These are phyloP conservation scores for Phytopythium delawarense DNA, from an alignment of 352 stramenopile species.

Conservation along the genomic window DNA sequence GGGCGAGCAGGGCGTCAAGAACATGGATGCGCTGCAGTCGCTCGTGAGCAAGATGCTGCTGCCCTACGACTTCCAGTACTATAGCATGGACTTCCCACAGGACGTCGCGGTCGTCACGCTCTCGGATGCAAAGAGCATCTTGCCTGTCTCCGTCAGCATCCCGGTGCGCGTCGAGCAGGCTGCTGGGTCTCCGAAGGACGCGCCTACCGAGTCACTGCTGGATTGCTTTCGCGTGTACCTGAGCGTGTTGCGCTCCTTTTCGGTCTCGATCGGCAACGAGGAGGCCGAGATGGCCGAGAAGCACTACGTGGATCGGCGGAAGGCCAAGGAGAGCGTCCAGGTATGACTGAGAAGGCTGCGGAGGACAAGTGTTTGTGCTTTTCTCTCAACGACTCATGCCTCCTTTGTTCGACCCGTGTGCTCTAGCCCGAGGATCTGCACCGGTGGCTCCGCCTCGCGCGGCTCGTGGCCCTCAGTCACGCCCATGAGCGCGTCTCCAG, in stretches of 20 bases:
- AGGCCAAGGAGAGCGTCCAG: slow-evolving; percentile 63
- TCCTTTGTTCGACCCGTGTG: background rate
- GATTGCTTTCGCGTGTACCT: slow-evolving; percentile 71
- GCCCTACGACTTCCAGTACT: slow-evolving; percentile 83
- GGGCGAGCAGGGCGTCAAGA: slow-evolving; percentile 70
- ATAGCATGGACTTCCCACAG: slow-evolving; percentile 81
- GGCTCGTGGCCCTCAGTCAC: slow-evolving; percentile 61
- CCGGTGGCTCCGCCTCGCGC: slow-evolving; percentile 66
- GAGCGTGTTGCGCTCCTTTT: slow-evolving; percentile 44
- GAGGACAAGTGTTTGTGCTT: background rate
- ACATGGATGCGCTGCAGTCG: slow-evolving; percentile 63
- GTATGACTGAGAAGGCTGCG: slow-evolving; percentile 24
- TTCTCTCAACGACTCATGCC: background rate
- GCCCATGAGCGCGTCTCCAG: slow-evolving; percentile 49
- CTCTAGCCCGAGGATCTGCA: slow-evolving; percentile 69
- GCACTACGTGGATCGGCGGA: slow-evolving; percentile 70
- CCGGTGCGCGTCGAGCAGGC: slow-evolving; percentile 12
- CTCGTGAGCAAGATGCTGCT: slow-evolving; percentile 75
- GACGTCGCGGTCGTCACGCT: slow-evolving; percentile 63
- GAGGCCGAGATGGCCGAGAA: slow-evolving; percentile 74
- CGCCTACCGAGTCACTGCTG: slow-evolving; percentile 26
- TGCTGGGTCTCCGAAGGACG: too few relatives aligned
- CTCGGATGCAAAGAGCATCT: slow-evolving; percentile 69
- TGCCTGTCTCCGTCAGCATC: slow-evolving; percentile 56
- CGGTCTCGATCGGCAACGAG: slow-evolving; percentile 64